Conservation (phyloP, 768 basidiomycete species). For the Suillus alpinus region DNA sequence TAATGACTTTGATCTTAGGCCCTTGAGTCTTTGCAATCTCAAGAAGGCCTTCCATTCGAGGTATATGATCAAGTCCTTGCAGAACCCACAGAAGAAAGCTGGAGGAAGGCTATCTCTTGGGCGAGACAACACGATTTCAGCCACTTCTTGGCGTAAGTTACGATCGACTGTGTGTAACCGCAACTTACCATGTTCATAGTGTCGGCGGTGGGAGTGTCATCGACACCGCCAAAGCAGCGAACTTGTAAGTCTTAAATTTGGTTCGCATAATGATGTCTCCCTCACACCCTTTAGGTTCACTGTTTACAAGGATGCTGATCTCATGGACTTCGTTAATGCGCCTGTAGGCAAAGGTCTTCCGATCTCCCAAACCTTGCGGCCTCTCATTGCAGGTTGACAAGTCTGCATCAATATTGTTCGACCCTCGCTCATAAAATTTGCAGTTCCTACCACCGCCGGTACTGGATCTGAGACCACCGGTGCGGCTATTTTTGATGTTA, state of each 20-base stretch:
- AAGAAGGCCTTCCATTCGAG: constrained; percentile 74
- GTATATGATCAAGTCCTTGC: constrained; percentile 79
- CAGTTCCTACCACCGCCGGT: constrained; percentile 75
- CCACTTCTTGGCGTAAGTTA: constrained; percentile 83
- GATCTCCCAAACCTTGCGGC: constrained; percentile 68
- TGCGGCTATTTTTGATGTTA: constrained; percentile 90
- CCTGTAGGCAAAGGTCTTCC: constrained; percentile 92
- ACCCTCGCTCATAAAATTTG: constrained; percentile 3
- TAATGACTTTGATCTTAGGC: constrained; percentile 42
- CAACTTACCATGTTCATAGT: constrained; percentile 33
- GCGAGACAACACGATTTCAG: constrained; percentile 84
- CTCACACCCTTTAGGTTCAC: constrained; percentile 55
- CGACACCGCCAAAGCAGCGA: constrained; percentile 94
- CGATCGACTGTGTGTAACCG: neutral
- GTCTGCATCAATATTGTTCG: neutral
- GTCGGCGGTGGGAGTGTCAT: constrained; percentile 95
- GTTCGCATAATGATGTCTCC: neutral
- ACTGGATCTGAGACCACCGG: constrained; percentile 96
- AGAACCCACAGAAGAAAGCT: constrained; percentile 91
- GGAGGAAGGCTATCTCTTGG: constrained; percentile 87
- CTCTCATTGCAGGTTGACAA: constrained; percentile 73
- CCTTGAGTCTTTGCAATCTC: constrained; percentile 73
- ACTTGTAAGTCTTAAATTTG: constrained; percentile 50
- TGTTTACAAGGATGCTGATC: constrained; percentile 87
- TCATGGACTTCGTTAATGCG: constrained; percentile 97